Evolutionary conservation across 2,329 filamentous ascomycete genomes (phyloP), one percentile per base, ranked within the genome.

Genomic region (Endocalyx cinctus): DNA sequence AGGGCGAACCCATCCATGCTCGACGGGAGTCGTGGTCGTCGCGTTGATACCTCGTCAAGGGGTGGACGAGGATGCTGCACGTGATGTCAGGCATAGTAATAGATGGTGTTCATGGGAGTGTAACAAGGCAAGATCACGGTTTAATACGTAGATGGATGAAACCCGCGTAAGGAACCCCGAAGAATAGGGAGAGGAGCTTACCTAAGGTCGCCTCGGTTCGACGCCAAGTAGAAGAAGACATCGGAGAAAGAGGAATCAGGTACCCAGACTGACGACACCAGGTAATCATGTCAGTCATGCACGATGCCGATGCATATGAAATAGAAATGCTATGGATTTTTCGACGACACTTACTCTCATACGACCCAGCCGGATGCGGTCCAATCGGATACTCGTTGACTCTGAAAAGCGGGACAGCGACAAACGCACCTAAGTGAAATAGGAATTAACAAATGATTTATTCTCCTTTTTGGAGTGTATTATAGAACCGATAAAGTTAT

Each of bases 161-260:
- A n/a, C n/a, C n/a, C n/a, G n/a, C n/a, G n/a, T n/a, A n/a, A n/a
- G n/a, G n/a, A n/a, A n/a, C n/a, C n/a, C n/a, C n/a, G n/a, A n/a
- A n/a, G n/a, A n/a, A n/a, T n/a, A n/a, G n/a, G n/a, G n/a, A n/a
- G n/a, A n/a, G n/a, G n/a, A 18, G 40, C 47, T 34, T 18, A 46
- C 51, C 54, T 57, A 1, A 55, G 27, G 22, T 46, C 46, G 12
- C 55, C 55, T 13, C 55, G 48, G 30, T 59, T 59, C 11, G 52
- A 32, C 12, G 55, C 49, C 22, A 59, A 23, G 34, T 58, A 58
- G 34, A 57, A 58, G 31, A 58, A 59, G 7, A 59, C 55, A 23
- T 57, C 55, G 1, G 55, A 57, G 25, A 59, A 59, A 1, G 55
- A 58, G 2, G 53, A 53, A 31, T 57, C 55, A 1, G 55, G 55